phyloP scores from a whole-genome alignment of 768 basidiomycete species.

The Naganishia kalamii region DNA sequence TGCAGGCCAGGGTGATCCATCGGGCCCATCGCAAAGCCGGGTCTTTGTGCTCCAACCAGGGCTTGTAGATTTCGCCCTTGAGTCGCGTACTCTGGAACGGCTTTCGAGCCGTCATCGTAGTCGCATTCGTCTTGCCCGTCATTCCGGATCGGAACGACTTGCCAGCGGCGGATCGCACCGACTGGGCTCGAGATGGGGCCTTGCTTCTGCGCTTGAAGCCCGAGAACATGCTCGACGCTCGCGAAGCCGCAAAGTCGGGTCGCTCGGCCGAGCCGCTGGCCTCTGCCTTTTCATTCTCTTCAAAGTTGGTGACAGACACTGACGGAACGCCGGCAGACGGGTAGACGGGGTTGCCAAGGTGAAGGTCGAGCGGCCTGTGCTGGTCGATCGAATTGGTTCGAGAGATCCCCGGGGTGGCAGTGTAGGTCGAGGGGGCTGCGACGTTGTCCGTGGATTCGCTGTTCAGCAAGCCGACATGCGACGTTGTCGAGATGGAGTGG shows the following conservation, averaged over 20 bases:
- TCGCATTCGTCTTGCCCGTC: conserved; percentile 5
- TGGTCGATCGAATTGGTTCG: conserved; percentile 2
- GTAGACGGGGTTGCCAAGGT: not conserved
- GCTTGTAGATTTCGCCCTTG: conserved; percentile 51
- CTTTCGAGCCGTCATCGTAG: conserved; percentile 13
- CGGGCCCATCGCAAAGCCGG: conserved; percentile 51
- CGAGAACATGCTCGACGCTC: conserved; percentile 4
- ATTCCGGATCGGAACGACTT: conserved; percentile 8
- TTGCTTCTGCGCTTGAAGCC: conserved; percentile 13
- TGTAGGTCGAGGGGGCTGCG: not conserved
- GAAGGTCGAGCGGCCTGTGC: not conserved
- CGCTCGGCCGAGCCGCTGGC: not conserved
- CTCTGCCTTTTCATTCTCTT: conserved; percentile 1
- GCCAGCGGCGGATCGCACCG: conserved; percentile 7
- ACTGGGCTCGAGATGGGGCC: conserved; percentile 9
- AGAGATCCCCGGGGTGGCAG: not conserved
- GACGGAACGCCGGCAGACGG: not conserved
- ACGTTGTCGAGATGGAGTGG: not conserved
- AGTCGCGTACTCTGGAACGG: conserved; percentile 44
- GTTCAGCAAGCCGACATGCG: not conserved
- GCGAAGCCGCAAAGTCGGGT: not conserved
- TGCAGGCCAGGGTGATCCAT: conserved; percentile 52
- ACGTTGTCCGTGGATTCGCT: not conserved
- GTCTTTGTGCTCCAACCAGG: conserved; percentile 52
- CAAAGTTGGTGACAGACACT: conserved; percentile 12